Evolutionary conservation across 164 flowering plant species (phyloP).

Genomic region (Berberis thunbergii): DNA sequence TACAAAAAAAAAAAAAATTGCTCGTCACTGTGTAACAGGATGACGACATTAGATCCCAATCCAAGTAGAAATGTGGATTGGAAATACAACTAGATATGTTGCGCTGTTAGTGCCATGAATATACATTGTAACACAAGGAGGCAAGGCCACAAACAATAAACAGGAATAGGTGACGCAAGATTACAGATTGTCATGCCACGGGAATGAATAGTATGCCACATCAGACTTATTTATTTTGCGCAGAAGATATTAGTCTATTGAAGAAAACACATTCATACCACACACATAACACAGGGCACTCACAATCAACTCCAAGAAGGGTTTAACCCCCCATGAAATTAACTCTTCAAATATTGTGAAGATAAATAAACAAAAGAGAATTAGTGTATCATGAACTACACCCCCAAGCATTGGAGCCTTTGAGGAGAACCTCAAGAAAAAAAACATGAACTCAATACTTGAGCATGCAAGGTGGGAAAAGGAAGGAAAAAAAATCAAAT

Average conservation of each 20-base stretch:
- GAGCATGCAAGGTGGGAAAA: slow-evolving; percentile 2
- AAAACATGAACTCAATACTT: slow-evolving; percentile 13
- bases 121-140: too few species aligned
- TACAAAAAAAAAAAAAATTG: too few species aligned
- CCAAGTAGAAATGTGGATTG: too few species aligned
- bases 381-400: slow-evolving; percentile 12
- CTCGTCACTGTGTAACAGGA: too few species aligned
- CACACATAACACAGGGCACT: not conserved
- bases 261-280: not conserved
- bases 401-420: slow-evolving; percentile 16
- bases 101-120: too few species aligned
- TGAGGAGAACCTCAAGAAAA: slow-evolving; percentile 12
- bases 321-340: not conserved
- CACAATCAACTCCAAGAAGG: not conserved
- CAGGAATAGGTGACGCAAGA: too few species aligned
- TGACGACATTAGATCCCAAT: too few species aligned
- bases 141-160: too few species aligned
- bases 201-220: too few species aligned
- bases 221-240: too few species aligned
- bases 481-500: slow-evolving; percentile 10
- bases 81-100: too few species aligned
- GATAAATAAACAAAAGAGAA: slow-evolving; percentile 5
- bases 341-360: slow-evolving; percentile 12
- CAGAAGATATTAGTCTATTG: not conserved
- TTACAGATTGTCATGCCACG: too few species aligned